A percentile compares a stretch with the other conserved stretches of the same genome.
Conservation (phyloP, 2,329 filamentous ascomycete genomes). For the Cercospora zeina region DNA sequence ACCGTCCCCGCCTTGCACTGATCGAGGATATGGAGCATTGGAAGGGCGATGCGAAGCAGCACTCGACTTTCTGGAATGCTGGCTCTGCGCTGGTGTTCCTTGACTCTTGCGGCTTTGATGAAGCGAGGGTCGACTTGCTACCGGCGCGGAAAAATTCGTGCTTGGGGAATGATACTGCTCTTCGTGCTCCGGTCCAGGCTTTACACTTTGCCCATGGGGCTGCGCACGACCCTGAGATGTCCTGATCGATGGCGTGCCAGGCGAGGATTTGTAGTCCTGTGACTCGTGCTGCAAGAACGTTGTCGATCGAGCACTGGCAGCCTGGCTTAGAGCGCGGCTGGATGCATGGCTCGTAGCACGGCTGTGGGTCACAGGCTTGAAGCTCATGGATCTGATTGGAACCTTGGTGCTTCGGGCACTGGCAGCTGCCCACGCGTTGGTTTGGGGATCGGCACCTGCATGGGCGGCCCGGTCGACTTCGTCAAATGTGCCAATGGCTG, state of each 20-base stretch:
- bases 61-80: constrained; percentile 8
- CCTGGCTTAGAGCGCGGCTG: constrained; percentile 7
- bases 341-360: constrained; percentile 6
- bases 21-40: constrained; percentile 5
- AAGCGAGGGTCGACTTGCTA: neutral
- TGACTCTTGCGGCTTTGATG: constrained; percentile 9
- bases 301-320: neutral
- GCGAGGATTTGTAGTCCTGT: neutral
- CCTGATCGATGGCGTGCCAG: neutral
- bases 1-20: neutral
- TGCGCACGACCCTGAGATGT: neutral
- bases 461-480: neutral
- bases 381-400: constrained; percentile 11
- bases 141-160: neutral
- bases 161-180: neutral
- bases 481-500: neutral
- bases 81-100: constrained; percentile 5
- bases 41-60: constrained; percentile 7
- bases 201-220: neutral
- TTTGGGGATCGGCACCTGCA: neutral
- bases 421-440: constrained; percentile 12
- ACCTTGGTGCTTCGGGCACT: constrained; percentile 15
- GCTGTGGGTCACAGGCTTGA: neutral
- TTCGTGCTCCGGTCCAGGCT: constrained; percentile 1
- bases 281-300: neutral